Conservation (phyloP, 225 moss, liverwort and hornwort species). For the Ulota crispa region DNA sequence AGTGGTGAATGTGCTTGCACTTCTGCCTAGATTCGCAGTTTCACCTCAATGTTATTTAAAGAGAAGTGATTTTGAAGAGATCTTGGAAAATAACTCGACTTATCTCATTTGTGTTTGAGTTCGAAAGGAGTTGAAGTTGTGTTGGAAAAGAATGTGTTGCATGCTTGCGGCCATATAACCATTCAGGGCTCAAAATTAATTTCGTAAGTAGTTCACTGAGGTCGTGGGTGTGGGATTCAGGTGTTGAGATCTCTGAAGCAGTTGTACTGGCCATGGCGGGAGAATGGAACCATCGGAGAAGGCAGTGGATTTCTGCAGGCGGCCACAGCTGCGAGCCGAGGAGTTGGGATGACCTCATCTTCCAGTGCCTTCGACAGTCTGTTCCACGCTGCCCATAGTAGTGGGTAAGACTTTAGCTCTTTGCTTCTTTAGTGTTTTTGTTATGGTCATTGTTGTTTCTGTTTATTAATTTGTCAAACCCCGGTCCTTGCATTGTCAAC, state of each 20-base stretch:
- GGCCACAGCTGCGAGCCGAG: slow-evolving; percentile 82
- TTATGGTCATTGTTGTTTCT: neutral
- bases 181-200: slow-evolving; percentile 4
- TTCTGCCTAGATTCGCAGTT: neutral
- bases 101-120: too few species aligned
- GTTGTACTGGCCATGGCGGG: slow-evolving; percentile 93
- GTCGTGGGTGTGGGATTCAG: slow-evolving; percentile 25
- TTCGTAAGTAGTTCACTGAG: neutral
- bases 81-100: neutral
- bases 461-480: neutral
- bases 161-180: slow-evolving; percentile 37
- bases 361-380: slow-evolving; percentile 51
- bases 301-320: slow-evolving; percentile 87
- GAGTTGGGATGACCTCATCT: slow-evolving; percentile 54
- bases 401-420: slow-evolving; percentile 32
- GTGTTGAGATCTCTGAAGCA: slow-evolving; percentile 53
- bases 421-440: neutral
- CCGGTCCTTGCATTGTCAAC: neutral
- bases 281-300: slow-evolving; percentile 67
- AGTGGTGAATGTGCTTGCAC: neutral
- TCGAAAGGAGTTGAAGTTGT: neutral
- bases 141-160: neutral
- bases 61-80: neutral
- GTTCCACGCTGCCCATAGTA: slow-evolving; percentile 47
- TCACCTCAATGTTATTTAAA: neutral